These are phyloP conservation scores for Malus sieversii DNA, from an alignment of 306 rosid species.

Conservation along the genomic window DNA sequence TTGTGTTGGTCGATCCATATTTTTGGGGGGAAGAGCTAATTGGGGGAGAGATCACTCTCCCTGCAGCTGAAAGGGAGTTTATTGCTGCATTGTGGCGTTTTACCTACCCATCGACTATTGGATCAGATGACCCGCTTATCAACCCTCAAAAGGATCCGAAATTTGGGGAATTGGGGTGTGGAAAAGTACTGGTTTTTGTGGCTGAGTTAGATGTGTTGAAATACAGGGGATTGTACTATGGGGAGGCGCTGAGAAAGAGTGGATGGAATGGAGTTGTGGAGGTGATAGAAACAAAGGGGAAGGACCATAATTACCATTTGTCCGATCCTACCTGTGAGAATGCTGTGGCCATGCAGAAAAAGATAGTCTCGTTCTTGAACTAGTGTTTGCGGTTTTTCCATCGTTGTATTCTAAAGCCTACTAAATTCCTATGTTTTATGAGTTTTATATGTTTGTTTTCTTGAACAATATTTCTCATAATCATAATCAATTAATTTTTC, in stretches of 20 bases:
- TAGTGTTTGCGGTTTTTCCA: no score
- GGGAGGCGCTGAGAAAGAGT: slow-evolving; percentile 15
- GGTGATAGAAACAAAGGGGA: background rate
- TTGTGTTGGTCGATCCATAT: background rate
- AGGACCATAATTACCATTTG: background rate
- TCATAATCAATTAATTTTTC: no score
- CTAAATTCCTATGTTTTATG: no score
- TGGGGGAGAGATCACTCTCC: background rate
- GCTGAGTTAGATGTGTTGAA: background rate
- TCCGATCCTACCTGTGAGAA: no score
- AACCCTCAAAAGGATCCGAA: background rate
- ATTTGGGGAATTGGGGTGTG: background rate
- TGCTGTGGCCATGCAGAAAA: no score
- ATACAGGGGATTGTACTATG: slow-evolving; percentile 15
- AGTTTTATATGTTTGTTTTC: no score
- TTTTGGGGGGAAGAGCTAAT: background rate
- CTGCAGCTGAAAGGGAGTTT: background rate
- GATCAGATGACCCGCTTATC: background rate
- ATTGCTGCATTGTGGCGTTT: background rate
- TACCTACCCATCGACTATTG: background rate
- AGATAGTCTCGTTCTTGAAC: no score
- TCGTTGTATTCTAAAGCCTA: no score
- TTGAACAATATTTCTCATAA: no score
- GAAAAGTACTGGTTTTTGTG: slow-evolving; percentile 8
- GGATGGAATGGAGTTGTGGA: slow-evolving; percentile 24